Conservation (phyloP, 2,329 filamentous ascomycete genomes). For the Penicillium sclerotiorum region DNA sequence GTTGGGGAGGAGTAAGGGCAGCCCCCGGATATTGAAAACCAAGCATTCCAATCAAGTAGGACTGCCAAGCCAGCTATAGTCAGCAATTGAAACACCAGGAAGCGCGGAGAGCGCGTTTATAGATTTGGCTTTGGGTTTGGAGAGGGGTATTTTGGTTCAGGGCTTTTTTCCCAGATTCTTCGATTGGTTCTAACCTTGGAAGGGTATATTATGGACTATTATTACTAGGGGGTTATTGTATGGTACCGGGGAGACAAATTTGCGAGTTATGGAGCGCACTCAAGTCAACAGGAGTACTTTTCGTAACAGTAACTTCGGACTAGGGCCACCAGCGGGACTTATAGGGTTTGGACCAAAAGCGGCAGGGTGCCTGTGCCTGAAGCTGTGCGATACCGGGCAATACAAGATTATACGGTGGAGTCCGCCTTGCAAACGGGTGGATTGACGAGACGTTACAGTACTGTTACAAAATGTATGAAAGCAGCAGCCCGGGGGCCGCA, state of each 20-base stretch:
- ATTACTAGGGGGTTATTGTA: too few relatives aligned
- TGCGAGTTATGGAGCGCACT: too few relatives aligned
- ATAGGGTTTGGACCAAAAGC: constrained; percentile 4
- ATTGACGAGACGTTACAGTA: constrained; percentile 12
- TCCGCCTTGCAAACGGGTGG: background rate
- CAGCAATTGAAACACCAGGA: constrained; percentile 1
- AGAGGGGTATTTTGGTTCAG: background rate
- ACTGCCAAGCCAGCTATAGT: background rate
- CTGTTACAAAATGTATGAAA: constrained; percentile 7
- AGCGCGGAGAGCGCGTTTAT: constrained; percentile 23
- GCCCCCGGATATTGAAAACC: constrained; percentile 6
- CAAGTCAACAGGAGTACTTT: too few relatives aligned
- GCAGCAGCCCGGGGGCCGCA: too few relatives aligned
- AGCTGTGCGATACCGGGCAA: constrained; percentile 13
- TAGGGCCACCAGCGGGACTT: constrained; percentile 1
- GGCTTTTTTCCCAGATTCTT: background rate
- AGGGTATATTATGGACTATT: too few relatives aligned
- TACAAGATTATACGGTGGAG: constrained; percentile 15
- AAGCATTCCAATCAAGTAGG: constrained; percentile 6
- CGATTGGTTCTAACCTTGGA: too few relatives aligned
- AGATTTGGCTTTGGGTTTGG: too few relatives aligned
- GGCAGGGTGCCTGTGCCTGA: constrained; percentile 4
- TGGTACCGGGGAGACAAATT: too few relatives aligned
- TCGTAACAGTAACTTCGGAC: too few relatives aligned
- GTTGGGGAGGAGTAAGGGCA: constrained; percentile 13